phyloP scores from a whole-genome alignment of 2,329 filamentous ascomycete genomes.

The Stylonectria norvegica region DNA sequence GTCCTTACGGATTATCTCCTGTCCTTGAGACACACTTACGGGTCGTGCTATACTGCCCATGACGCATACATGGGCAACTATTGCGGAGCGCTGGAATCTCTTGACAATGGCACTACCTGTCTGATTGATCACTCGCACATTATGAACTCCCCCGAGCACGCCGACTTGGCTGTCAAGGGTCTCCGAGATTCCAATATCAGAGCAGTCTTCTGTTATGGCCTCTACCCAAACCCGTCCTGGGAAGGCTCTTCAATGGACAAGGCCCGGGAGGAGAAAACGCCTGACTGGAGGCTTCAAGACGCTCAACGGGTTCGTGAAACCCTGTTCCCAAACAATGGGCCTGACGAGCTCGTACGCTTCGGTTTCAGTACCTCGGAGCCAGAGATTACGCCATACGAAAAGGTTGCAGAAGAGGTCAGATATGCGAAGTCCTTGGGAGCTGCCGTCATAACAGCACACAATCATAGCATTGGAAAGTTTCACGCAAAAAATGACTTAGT shows the following conservation, averaged over 20 bases:
- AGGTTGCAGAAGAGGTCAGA: not conserved
- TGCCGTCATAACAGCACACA: not conserved
- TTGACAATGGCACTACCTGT: slow-evolving; percentile 1
- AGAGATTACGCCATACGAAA: not conserved
- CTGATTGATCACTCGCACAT: slow-evolving; percentile 4
- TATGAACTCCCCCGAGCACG: slow-evolving; percentile 2
- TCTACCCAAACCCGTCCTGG: not conserved
- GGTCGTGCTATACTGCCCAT: not conserved
- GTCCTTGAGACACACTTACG: not conserved
- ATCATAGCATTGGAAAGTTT: too few relatives aligned
- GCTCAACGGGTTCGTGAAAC: not conserved
- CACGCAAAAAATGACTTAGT: not conserved
- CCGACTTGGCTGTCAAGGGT: slow-evolving; percentile 1
- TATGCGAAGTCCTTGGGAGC: not conserved
- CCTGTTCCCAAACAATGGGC: not conserved
- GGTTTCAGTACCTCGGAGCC: not conserved
- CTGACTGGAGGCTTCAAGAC: not conserved
- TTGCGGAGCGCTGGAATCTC: not conserved
- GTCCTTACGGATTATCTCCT: slow-evolving; percentile 24
- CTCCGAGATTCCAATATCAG: slow-evolving; percentile 1
- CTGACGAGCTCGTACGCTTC: not conserved
- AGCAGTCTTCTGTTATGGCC: slow-evolving; percentile 3
- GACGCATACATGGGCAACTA: slow-evolving; percentile 2
- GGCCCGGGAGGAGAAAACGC: not conserved
- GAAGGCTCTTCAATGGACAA: not conserved